A percentile compares a stretch with the other conserved stretches of the same genome.
Evolutionary conservation across 2,329 filamentous ascomycete species (phyloP).

Genomic region (Talaromyces sp.): DNA sequence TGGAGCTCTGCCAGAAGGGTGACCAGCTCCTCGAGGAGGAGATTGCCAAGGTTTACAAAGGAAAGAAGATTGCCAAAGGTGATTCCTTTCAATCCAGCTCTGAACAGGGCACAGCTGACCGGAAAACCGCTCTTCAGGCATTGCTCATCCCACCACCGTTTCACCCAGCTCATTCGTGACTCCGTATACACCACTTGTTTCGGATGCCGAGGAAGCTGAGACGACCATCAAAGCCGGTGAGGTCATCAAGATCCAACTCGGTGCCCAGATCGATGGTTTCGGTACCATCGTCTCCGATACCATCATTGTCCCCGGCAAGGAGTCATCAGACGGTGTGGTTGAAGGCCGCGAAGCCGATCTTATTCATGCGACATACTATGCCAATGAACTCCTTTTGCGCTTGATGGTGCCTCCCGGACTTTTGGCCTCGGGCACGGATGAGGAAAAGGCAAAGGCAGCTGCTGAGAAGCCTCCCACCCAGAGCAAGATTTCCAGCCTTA

Average conservation of each 20-base stretch:
- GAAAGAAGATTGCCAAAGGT: constrained; percentile 96
- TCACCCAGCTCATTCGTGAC: constrained; percentile 93
- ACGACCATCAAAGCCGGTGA: constrained; percentile 78
- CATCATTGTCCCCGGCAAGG: constrained; percentile 66
- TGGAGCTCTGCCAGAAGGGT: constrained; percentile 91
- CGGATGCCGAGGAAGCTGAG: constrained; percentile 80
- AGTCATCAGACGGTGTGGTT: constrained; percentile 61
- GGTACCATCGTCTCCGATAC: constrained; percentile 95
- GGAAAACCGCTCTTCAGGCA: constrained; percentile 52
- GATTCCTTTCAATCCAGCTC: constrained; percentile 28
- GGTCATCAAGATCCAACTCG: constrained; percentile 96
- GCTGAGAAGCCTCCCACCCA: constrained; percentile 80
- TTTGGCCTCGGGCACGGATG: constrained; percentile 76
- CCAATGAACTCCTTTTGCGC: constrained; percentile 89
- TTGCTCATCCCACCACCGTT: constrained; percentile 90
- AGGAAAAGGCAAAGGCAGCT: constrained; percentile 91
- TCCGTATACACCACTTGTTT: constrained; percentile 87
- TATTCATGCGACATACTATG: constrained; percentile 85
- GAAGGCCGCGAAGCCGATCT: constrained; percentile 80
- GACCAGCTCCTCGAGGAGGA: constrained; percentile 94
- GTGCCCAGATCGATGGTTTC: constrained; percentile 96
- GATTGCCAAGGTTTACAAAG: constrained; percentile 92
- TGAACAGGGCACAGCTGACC: not conserved
- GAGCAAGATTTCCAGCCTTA: constrained; percentile 75
- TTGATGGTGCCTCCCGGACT: constrained; percentile 89